Conservation (phyloP, 75 land plant genomes). For the Chamaecyparis obtusa region DNA sequence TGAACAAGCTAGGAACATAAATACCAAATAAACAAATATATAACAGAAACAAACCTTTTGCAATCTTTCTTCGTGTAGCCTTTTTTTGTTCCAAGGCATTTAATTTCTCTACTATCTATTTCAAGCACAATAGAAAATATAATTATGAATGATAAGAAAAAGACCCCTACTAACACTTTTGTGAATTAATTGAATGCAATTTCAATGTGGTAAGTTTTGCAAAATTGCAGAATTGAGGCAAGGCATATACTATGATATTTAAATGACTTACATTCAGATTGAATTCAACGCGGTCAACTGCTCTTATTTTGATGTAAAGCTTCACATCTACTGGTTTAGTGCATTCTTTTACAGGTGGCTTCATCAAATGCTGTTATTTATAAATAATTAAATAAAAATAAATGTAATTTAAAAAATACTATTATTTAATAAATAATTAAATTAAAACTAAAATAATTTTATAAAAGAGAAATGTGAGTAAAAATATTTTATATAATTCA, state of each 20-base stretch:
- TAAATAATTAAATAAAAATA: background rate
- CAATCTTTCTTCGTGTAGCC: conserved; percentile 64
- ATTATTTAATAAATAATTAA: no score
- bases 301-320: conserved; percentile 69
- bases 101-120: conserved; percentile 65
- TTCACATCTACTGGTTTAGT: conserved; percentile 72
- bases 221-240: background rate
- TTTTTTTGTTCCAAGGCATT: conserved; percentile 42
- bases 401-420: no score
- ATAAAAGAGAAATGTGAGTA: no score
- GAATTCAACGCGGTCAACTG: conserved; percentile 84
- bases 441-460: no score
- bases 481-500: conserved; percentile 6
- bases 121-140: background rate
- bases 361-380: conserved; percentile 39
- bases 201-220: background rate
- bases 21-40: no score
- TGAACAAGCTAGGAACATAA: background rate
- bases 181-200: no score
- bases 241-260: background rate
- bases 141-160: background rate
- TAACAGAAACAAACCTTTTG: conserved; percentile 48
- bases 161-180: no score
- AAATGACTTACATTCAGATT: conserved; percentile 60
- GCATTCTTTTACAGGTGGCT: conserved; percentile 73